Evolutionary conservation across 1,284 basidiomycete genomes (phyloP).

Genomic region (Fomitopsis palustris): DNA sequence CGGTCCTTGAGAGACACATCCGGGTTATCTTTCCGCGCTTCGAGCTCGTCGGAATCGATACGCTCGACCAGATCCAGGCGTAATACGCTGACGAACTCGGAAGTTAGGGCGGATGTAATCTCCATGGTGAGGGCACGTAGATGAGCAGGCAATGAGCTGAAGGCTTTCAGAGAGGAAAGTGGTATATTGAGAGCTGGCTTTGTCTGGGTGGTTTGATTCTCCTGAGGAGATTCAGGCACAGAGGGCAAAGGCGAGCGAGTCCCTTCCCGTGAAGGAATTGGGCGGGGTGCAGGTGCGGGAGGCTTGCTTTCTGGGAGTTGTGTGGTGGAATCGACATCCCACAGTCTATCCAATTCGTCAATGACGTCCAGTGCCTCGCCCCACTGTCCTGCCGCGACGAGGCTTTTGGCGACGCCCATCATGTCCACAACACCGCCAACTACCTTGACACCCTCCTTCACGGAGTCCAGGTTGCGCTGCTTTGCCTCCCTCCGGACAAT

Average conservation of each 20-base stretch:
- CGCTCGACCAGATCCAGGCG: slow-evolving; percentile 63
- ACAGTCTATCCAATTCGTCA: slow-evolving; percentile 70
- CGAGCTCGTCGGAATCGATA: slow-evolving; percentile 28
- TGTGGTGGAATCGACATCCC: slow-evolving; percentile 35
- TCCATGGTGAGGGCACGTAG: slow-evolving; percentile 63
- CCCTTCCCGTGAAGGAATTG: slow-evolving; percentile 13
- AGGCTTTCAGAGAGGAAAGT: slow-evolving; percentile 66
- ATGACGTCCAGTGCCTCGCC: slow-evolving; percentile 76
- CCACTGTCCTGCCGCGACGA: slow-evolving; percentile 85
- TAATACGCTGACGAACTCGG: slow-evolving; percentile 73
- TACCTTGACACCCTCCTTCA: slow-evolving; percentile 62
- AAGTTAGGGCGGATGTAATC: slow-evolving; percentile 75
- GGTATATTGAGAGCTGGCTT: slow-evolving; percentile 33
- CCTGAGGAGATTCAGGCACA: slow-evolving; percentile 31
- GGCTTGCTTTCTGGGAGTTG: background rate
- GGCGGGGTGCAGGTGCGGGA: slow-evolving; percentile 1
- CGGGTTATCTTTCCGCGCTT: slow-evolving; percentile 25
- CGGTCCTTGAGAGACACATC: slow-evolving; percentile 50
- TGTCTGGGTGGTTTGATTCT: slow-evolving; percentile 15
- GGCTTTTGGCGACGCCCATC: slow-evolving; percentile 60
- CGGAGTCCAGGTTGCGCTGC: slow-evolving; percentile 55
- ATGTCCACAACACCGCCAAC: slow-evolving; percentile 76
- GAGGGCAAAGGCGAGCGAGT: slow-evolving; percentile 24
- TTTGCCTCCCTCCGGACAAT: slow-evolving; percentile 67
- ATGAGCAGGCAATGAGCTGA: slow-evolving; percentile 66